These are phyloP conservation scores for Lactuca saligna DNA, from an alignment of 129 eudicot genomes.

Conservation along the genomic window DNA sequence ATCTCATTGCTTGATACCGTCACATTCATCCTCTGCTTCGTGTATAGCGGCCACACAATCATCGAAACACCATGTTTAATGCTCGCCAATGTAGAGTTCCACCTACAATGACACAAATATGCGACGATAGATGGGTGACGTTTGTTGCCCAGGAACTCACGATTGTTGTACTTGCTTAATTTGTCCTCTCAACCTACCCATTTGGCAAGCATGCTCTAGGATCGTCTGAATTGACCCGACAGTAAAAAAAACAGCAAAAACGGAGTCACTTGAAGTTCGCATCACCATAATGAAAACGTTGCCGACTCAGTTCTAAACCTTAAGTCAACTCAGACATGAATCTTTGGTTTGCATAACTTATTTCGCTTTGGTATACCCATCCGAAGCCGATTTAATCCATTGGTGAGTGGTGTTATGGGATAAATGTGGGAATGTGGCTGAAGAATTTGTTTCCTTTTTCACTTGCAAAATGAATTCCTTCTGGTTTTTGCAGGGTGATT, in stretches of 20 bases:
- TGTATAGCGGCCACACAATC: conserved; percentile 57
- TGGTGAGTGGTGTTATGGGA: conserved; percentile 48
- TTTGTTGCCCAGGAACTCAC: conserved; percentile 62
- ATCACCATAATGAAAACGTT: conserved; percentile 42
- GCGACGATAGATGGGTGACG: conserved; percentile 44
- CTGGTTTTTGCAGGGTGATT: no score
- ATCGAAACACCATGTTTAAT: conserved; percentile 56
- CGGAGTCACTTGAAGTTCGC: conserved; percentile 33
- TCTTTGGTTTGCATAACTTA: conserved; percentile 18
- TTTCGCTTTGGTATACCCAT: neutral
- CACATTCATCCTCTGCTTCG: conserved; percentile 67
- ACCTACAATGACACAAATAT: conserved; percentile 60
- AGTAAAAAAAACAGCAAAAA: conserved; percentile 17
- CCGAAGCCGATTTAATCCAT: conserved; percentile 12
- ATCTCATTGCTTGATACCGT: conserved; percentile 36
- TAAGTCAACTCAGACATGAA: conserved; percentile 32
- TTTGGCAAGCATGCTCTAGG: conserved; percentile 42
- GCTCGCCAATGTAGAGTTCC: conserved; percentile 51
- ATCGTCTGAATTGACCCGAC: conserved; percentile 24
- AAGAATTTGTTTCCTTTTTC: neutral
- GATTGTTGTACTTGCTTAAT: conserved; percentile 35
- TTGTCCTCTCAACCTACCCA: conserved; percentile 42
- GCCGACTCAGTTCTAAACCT: conserved; percentile 57
- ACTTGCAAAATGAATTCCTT: no score
- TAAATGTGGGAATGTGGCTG: conserved; percentile 26